A percentile compares a stretch with the other conserved stretches of the same genome.
These are phyloP conservation scores for Xylariaceae sp. DNA, from an alignment of 2,329 filamentous ascomycete genomes.

Conservation along the genomic window DNA sequence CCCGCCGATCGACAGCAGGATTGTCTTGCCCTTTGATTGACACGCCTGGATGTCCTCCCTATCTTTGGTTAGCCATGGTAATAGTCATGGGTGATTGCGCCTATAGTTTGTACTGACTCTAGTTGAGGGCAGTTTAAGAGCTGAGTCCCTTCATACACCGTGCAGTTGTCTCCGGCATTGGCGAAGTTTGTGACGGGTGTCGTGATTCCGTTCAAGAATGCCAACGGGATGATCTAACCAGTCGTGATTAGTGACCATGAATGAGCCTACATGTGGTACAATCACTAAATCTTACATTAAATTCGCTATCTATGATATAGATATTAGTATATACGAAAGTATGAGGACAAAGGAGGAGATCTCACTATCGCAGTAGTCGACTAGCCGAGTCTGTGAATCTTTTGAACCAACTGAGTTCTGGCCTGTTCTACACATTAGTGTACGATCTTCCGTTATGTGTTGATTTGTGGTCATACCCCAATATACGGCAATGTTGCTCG, in stretches of 20 bases:
- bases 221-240: conserved; percentile 61
- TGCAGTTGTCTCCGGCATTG: conserved; percentile 64
- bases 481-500: conserved; percentile 64
- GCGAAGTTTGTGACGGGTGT: conserved; percentile 64
- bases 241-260: conserved; percentile 7
- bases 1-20: conserved; percentile 72
- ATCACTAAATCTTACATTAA: conserved; percentile 44
- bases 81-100: conserved; percentile 4
- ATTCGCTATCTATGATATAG: conserved; percentile 42
- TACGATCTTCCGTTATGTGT: neutral
- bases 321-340: conserved; percentile 17
- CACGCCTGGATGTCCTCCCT: conserved; percentile 60
- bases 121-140: conserved; percentile 66
- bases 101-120: conserved; percentile 49
- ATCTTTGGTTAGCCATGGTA: neutral
- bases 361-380: conserved; percentile 62
- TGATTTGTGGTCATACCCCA: conserved; percentile 54
- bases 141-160: conserved; percentile 57
- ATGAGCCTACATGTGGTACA: neutral
- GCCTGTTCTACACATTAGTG: conserved; percentile 36
- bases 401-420: conserved; percentile 63
- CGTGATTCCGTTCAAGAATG: conserved; percentile 63
- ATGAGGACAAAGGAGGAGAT: conserved; percentile 5
- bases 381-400: conserved; percentile 56
- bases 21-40: conserved; percentile 69